Evolutionary conservation across 2,329 filamentous ascomycete species (phyloP).

Genomic region (Ambrosiella xylebori): DNA sequence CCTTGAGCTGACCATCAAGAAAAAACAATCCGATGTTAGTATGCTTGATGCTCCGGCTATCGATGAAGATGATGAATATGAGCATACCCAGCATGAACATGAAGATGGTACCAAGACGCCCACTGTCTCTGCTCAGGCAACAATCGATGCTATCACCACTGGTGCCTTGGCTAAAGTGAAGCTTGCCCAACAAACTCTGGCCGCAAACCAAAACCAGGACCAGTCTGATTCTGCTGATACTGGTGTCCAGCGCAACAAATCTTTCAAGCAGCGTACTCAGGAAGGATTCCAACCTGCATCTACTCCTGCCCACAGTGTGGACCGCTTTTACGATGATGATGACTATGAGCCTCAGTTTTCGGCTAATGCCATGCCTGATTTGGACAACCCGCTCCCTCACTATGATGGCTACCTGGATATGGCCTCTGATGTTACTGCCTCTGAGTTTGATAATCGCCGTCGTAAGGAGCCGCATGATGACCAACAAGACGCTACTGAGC

Average conservation of each 20-base stretch:
- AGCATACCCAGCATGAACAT: not conserved
- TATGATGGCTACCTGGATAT: constrained; percentile 45
- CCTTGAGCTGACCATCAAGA: constrained; percentile 10
- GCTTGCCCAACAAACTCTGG: constrained; percentile 25
- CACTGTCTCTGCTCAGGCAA: constrained; percentile 31
- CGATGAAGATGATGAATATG: constrained; percentile 1
- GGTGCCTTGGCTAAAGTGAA: constrained; percentile 37
- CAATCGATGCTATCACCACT: constrained; percentile 33
- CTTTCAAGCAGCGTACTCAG: constrained; percentile 48
- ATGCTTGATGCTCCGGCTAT: not conserved
- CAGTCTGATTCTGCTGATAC: constrained; percentile 19
- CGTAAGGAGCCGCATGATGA: constrained; percentile 20
- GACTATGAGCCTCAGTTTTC: not conserved
- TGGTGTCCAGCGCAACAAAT: constrained; percentile 42
- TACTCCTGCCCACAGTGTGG: constrained; percentile 41
- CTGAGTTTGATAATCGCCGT: constrained; percentile 53
- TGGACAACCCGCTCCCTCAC: constrained; percentile 57
- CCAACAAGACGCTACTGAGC: constrained; percentile 2
- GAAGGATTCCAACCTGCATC: constrained; percentile 36
- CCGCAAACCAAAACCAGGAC: constrained; percentile 18
- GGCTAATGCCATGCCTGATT: constrained; percentile 30
- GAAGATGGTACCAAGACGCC: constrained; percentile 25
- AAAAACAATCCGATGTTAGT: constrained; percentile 5
- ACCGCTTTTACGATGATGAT: constrained; percentile 34
- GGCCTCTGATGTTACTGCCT: constrained; percentile 72